Evolutionary conservation across 805 yeast species (phyloP).

Genomic region (Barnettozyma sucrosica): DNA sequence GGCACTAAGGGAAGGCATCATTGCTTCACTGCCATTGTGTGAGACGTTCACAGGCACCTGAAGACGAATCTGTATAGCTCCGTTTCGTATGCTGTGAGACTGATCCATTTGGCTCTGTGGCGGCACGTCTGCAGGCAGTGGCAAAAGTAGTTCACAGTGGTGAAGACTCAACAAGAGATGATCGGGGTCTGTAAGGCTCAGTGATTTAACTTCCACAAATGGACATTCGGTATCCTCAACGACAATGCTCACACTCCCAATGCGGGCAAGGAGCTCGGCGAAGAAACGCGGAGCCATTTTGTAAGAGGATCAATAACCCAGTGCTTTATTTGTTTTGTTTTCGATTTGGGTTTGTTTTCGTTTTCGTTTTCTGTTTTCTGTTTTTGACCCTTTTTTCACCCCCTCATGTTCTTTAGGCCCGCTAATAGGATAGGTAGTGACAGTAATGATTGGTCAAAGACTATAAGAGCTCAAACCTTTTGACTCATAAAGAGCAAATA

Average conservation of each 20-base stretch:
- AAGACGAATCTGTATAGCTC: constrained; percentile 11
- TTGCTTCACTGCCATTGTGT: neutral
- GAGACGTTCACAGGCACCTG: constrained; percentile 4
- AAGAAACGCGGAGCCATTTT: neutral
- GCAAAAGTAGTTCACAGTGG: constrained; percentile 3
- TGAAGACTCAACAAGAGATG: neutral
- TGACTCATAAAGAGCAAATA: no score
- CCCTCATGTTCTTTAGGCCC: no score
- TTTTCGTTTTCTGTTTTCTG: no score
- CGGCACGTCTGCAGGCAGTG: constrained; percentile 7
- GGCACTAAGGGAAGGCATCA: neutral
- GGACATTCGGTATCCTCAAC: neutral
- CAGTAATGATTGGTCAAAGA: no score
- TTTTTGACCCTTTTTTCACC: no score
- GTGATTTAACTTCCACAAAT: neutral
- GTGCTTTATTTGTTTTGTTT: no score
- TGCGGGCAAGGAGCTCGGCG: constrained; percentile 3
- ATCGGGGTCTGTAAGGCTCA: constrained; percentile 3
- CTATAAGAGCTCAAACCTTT: no score
- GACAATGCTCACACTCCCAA: constrained; percentile 3
- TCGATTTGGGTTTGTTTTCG: no score
- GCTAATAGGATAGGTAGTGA: no score
- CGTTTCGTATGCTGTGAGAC: neutral
- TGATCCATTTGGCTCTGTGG: neutral
- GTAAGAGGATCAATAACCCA: no score